Conservation (phyloP, 2,329 filamentous ascomycete genomes). For the Neonectria punicea region DNA sequence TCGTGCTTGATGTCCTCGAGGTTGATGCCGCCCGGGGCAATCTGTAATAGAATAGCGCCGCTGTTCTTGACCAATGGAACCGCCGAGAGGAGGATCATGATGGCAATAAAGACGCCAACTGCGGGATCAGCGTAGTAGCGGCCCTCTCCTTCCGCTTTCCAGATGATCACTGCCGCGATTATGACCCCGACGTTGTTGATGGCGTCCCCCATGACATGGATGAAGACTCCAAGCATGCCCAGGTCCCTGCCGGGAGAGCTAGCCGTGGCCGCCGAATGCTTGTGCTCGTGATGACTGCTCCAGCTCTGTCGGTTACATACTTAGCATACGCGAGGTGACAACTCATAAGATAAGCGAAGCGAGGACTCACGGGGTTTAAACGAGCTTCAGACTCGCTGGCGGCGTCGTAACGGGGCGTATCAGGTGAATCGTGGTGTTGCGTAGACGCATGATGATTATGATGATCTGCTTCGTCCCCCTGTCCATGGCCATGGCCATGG, state of each 20-base stretch:
- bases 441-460: slow-evolving; percentile 43
- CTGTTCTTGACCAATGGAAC: slow-evolving; percentile 70
- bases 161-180: slow-evolving; percentile 74
- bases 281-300: slow-evolving; percentile 59
- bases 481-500: slow-evolving; percentile 37
- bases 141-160: slow-evolving; percentile 66
- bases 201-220: slow-evolving; percentile 78
- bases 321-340: slow-evolving; percentile 24
- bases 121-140: slow-evolving; percentile 79
- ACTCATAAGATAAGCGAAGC: not conserved
- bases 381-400: slow-evolving; percentile 28
- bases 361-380: slow-evolving; percentile 31
- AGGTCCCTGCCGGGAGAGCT: slow-evolving; percentile 63
- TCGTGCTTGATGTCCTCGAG: slow-evolving; percentile 74
- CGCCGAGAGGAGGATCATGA: slow-evolving; percentile 77
- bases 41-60: slow-evolving; percentile 75
- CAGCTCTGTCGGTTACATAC: slow-evolving; percentile 24
- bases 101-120: slow-evolving; percentile 73
- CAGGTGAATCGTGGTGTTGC: slow-evolving; percentile 18
- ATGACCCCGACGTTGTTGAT: slow-evolving; percentile 83
- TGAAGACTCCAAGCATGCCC: slow-evolving; percentile 76
- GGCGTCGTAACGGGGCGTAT: slow-evolving; percentile 18
- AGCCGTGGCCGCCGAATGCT: slow-evolving; percentile 51
- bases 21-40: slow-evolving; percentile 68
- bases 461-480: slow-evolving; percentile 50